Evolutionary conservation across 1,284 basidiomycete genomes (phyloP).

Genomic region (Tilletia walkeri): DNA sequence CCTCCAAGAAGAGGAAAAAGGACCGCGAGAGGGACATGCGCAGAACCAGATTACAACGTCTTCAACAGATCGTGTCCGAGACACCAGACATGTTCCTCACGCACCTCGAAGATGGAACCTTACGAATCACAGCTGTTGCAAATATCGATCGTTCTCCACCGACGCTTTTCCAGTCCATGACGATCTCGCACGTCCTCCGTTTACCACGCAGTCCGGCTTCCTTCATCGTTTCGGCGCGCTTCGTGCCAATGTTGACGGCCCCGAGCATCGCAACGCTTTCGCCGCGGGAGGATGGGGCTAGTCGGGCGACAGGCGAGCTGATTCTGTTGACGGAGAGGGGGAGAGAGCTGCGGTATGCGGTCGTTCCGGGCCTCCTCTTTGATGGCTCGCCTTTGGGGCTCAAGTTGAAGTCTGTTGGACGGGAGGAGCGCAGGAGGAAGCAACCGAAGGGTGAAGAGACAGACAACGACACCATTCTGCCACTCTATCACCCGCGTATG

Average conservation of each 20-base stretch:
- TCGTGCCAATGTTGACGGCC: conserved; percentile 5
- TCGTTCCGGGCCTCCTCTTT: conserved; percentile 1
- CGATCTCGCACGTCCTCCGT: conserved; percentile 4
- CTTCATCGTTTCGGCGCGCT: background rate
- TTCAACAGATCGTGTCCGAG: conserved; percentile 6
- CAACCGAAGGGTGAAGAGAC: background rate
- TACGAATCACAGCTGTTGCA: conserved; percentile 1
- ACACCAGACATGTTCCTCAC: conserved; percentile 15
- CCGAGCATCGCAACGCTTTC: conserved; percentile 1
- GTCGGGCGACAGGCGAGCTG: background rate
- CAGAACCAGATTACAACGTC: background rate
- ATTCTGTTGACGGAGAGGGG: background rate
- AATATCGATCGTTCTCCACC: conserved; percentile 16
- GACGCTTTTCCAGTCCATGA: conserved; percentile 7
- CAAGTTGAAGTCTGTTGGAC: background rate
- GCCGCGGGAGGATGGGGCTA: conserved; percentile 1
- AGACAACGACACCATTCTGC: background rate
- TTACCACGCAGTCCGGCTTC: background rate
- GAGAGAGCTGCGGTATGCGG: background rate
- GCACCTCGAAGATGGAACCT: background rate
- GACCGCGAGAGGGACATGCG: background rate
- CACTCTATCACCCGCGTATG: background rate
- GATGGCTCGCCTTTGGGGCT: background rate
- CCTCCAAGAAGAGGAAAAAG: background rate
- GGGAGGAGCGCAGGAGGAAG: background rate